Evolutionary conservation across 176 grass and related monocot species (phyloP).

Genomic region (sorghum (Sorghum bicolor)): Sorghum_bicolor_NCBIv3 NC_012878.2:50633501-50634000

Average conservation of each 20-base stretch:
- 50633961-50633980: neutral
- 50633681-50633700: neutral
- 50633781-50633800: constrained; percentile 68
- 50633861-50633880: constrained; percentile 66
- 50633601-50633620: neutral
- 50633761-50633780: constrained; percentile 7
- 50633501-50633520: neutral
- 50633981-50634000: neutral
- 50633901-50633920: constrained; percentile 58
- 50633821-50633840: constrained; percentile 53
- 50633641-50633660: neutral
- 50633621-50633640: neutral
- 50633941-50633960: neutral
- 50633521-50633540: neutral
- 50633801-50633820: constrained; percentile 66
- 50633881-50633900: constrained; percentile 65
- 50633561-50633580: neutral
- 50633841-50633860: constrained; percentile 53
- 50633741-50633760: neutral
- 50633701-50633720: neutral
- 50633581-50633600: neutral
- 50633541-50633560: neutral
- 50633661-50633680: neutral
- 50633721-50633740: neutral
- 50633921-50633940: constrained; percentile 60